A percentile compares a stretch with the other conserved stretches of the same genome.
Evolutionary conservation across 2,329 filamentous ascomycete genomes (phyloP).

Genomic region (Scedosporium apiospermum): DNA sequence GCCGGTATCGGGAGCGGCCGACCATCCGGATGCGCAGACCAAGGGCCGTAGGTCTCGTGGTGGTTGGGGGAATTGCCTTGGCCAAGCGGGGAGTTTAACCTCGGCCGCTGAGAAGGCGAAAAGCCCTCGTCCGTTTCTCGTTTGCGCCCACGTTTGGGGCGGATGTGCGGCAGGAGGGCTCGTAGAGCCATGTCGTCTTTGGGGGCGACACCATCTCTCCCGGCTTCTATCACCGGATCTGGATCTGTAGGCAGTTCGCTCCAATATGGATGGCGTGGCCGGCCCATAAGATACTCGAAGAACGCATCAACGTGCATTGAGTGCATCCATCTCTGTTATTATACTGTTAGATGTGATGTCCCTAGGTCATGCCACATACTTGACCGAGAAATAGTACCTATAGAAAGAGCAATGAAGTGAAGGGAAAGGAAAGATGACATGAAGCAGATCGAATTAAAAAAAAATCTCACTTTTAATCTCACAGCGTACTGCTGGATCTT

Average conservation of each 20-base stretch:
- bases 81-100: slow-evolving; percentile 39
- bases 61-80: slow-evolving; percentile 47
- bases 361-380: too few relatives aligned
- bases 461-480: slow-evolving; percentile 63
- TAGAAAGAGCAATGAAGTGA: too few relatives aligned
- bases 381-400: too few relatives aligned
- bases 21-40: slow-evolving; percentile 33
- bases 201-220: slow-evolving; percentile 70
- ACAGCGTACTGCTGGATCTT: slow-evolving; percentile 95
- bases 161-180: slow-evolving; percentile 70
- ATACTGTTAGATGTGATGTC: not conserved
- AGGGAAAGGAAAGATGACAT: too few relatives aligned
- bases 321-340: slow-evolving; percentile 76
- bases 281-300: slow-evolving; percentile 72
- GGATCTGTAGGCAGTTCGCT: slow-evolving; percentile 59
- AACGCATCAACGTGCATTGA: slow-evolving; percentile 94
- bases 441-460: slow-evolving; percentile 8
- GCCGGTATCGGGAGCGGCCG: slow-evolving; percentile 10
- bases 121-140: slow-evolving; percentile 53
- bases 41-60: slow-evolving; percentile 28
- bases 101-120: slow-evolving; percentile 20
- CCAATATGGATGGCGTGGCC: slow-evolving; percentile 62
- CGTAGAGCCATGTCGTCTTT: slow-evolving; percentile 86
- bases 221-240: slow-evolving; percentile 52
- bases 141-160: slow-evolving; percentile 51